Base-by-base conservation (phyloP, 805 yeast species). In the Clavispora vitiphila region DNA sequence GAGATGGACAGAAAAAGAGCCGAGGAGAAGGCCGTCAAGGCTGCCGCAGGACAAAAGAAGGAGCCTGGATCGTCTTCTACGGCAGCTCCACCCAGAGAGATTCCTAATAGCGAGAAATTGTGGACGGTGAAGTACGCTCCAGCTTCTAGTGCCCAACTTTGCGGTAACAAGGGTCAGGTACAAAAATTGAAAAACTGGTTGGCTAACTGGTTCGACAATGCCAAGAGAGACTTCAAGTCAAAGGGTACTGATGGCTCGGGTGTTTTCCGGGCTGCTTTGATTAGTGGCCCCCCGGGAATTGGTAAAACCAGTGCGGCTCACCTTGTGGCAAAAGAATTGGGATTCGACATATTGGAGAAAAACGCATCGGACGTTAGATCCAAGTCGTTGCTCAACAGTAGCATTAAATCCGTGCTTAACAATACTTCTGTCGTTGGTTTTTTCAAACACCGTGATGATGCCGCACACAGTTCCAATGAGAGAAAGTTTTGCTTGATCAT, bases 81-180 rank as follows among this genome's bases (percentile, higher is more conserved):
- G 7, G 48, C 50, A 14, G 41, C 43, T 8, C 27, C 51, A 21
- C 60, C 62, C 1, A 49, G 69, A 18, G 68, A 62, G 32, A 67
- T 72, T 25, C 61, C 76, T 2, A 76, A 76, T 47, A 69, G 72
- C 38, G 86, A 81, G 41, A 83, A 82, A 53, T 66, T 93, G 43
- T 93, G 99, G 99, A 93, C 99, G 0, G 83, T 79, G 4, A 88
- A 81, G 59, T 87, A 93, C 62, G 98, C 98, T 0, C 99, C 99
- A 8, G 75, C 78, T 1, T 71, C 72, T 27, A 46, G 84, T 35
- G 68, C 70, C 30, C 96, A 91, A 50, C 78, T 93, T 20, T 90
- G 97, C 65, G 99, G 99, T 46, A 52, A 52, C 46, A 88, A 86
- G 60, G 78, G 86, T 3, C 78, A 78, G 42, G 82, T 93, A 11